Evolutionary conservation across 441 rosid genomes (phyloP), one percentile per base, ranked within the genome.

Genomic region (Eruca vesicaria): DNA sequence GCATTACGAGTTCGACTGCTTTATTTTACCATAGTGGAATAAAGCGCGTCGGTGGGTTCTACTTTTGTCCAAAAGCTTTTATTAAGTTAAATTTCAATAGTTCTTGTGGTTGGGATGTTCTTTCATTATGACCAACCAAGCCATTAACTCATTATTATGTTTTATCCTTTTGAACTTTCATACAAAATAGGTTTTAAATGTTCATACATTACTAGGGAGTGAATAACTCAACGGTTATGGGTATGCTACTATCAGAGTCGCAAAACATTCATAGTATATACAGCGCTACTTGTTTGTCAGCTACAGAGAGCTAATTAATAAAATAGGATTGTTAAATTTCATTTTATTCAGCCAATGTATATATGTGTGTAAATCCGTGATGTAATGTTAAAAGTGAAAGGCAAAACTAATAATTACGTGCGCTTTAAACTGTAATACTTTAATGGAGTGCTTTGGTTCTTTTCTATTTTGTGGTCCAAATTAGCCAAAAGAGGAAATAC

Each of bases 401-500:
- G 32, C 60, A 35, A 3, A 66, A 6, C 63, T 68, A 45, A 73
- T 78, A 68, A 73, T 78, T 68, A 68, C 67, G 59, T 55, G 16
- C 57, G 33, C 79, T 79, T 69, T 79, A 79, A 69, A 69, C 59
- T 79, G 50, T 32, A 10, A 52, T 52, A 52, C 26, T 48, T 48
- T 73, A 63, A 18, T 68, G 75, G 75, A 78, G 78, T 78, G 78
- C 71, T 29, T 68, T 57, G 63, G 58, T 43, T 78, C 48, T 73
- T 78, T 56, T 55, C 60, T 63, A 45, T 32, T 73, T 31, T 26
- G 71, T 68, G 81, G 78, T 57, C 71, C 81, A 67, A 61, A 9
- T 57, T 73, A 53, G 14, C 82, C 68, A 79, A 79, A 79, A 74
- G 82, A 79, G 82, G 72, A 68, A 79, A 79, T 64, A 63, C 78